A percentile compares a stretch with the other conserved stretches of the same genome.
Conservation (phyloP, 2,329 filamentous ascomycete genomes). For the Trichoderma asperellum region DNA sequence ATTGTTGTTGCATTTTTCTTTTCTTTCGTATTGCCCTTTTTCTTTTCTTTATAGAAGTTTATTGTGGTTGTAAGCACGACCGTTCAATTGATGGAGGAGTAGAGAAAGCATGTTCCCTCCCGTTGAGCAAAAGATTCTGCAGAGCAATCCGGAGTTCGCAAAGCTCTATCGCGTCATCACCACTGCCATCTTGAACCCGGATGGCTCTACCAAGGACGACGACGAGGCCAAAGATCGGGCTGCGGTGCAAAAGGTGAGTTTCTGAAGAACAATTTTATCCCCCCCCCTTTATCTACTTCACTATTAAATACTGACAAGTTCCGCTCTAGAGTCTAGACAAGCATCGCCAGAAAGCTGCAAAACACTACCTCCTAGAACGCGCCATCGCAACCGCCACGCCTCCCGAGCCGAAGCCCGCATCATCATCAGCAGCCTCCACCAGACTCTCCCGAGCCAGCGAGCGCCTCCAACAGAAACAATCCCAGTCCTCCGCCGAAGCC, state of each 20-base stretch:
- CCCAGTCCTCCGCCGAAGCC: conserved; percentile 29
- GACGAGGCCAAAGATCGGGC: conserved; percentile 55
- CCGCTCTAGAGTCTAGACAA: conserved; percentile 52
- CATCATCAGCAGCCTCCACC: conserved; percentile 31
- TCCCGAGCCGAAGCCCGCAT: conserved; percentile 33
- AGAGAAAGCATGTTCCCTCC: conserved; percentile 57
- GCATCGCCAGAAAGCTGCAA: conserved; percentile 53
- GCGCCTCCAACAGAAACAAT: conserved; percentile 30
- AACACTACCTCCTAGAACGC: conserved; percentile 54
- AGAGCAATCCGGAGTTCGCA: conserved; percentile 64
- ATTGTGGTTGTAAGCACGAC: background rate
- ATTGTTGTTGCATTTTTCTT: background rate
- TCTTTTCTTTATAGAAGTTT: background rate
- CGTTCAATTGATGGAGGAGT: background rate
- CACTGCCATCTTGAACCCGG: conserved; percentile 57
- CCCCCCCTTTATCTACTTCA: background rate
- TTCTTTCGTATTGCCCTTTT: too few relatives aligned
- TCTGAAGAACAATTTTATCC: background rate
- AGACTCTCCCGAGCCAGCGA: conserved; percentile 23
- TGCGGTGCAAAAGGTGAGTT: conserved; percentile 52
- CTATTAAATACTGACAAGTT: background rate
- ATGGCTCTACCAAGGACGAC: conserved; percentile 61
- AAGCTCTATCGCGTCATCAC: conserved; percentile 60
- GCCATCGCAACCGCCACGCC: conserved; percentile 54
- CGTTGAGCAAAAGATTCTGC: conserved; percentile 57